phyloP scores from a whole-genome alignment of 176 grass and related monocot genomes.

The Leersia perrieri region DNA sequence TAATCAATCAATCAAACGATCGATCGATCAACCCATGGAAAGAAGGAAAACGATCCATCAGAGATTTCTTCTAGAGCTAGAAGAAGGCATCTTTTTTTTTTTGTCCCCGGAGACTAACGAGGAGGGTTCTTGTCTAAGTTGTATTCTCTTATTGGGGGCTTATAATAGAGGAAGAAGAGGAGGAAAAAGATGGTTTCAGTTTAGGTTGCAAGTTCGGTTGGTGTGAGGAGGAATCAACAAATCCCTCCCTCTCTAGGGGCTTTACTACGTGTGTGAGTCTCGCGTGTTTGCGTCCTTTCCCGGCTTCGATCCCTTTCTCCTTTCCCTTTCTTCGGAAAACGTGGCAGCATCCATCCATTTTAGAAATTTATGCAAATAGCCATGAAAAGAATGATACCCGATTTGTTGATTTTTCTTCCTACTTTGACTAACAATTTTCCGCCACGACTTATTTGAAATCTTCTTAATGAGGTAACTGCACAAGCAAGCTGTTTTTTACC shows the following conservation, averaged over 20 bases:
- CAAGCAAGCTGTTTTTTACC: neutral
- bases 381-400: neutral
- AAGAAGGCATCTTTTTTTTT: no score
- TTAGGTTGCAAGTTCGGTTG: slow-evolving; percentile 44
- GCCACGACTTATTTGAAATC: neutral
- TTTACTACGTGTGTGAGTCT: no score
- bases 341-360: no score
- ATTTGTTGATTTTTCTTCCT: no score
- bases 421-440: neutral
- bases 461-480: neutral
- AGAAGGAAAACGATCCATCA: neutral
- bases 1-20: neutral
- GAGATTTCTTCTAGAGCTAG: neutral
- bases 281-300: neutral
- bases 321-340: no score
- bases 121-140: neutral
- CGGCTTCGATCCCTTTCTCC: no score
- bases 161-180: neutral
- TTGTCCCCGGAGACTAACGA: no score
- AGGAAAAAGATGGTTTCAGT: neutral
- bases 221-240: slow-evolving; percentile 19
- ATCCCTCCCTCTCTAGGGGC: neutral
- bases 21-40: neutral
- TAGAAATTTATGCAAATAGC: neutral
- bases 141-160: neutral